These are phyloP conservation scores for Boletus tomentosulus DNA, from an alignment of 768 basidiomycete genomes.

Conservation along the genomic window DNA sequence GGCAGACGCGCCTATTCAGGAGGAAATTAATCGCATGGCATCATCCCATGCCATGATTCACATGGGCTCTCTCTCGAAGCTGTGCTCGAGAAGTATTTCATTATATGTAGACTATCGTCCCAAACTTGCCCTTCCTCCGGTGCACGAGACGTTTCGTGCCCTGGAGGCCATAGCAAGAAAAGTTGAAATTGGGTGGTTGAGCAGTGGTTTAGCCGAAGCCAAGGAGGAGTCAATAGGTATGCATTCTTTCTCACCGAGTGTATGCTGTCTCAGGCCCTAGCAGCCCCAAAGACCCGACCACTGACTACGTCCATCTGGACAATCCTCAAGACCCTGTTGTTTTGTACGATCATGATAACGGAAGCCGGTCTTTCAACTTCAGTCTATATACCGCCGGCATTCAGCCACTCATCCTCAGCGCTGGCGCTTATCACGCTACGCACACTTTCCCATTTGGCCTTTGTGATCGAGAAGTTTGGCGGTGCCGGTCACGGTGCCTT, in stretches of 20 bases:
- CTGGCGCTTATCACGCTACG: conserved; percentile 54
- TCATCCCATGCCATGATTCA: conserved; percentile 35
- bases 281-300: conserved; percentile 44
- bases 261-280: conserved; percentile 5
- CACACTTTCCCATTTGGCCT: conserved; percentile 64
- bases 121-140: conserved; percentile 24
- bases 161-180: conserved; percentile 36
- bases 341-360: conserved; percentile 64
- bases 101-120: conserved; percentile 34
- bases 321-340: conserved; percentile 71
- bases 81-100: conserved; percentile 34
- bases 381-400: conserved; percentile 46
- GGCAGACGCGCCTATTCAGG: conserved; percentile 33
- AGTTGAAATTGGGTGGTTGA: conserved; percentile 48
- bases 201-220: conserved; percentile 31
- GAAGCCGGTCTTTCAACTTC: conserved; percentile 56
- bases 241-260: conserved; percentile 26
- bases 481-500: conserved; percentile 57
- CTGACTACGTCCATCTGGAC: conserved; percentile 56
- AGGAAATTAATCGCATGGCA: conserved; percentile 31
- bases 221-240: conserved; percentile 27
- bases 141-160: conserved; percentile 25
- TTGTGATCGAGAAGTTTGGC: conserved; percentile 78
- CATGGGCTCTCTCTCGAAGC: conserved; percentile 39
- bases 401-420: conserved; percentile 36